A percentile compares a stretch with the other conserved stretches of the same genome.
phyloP scores from a whole-genome alignment of 805 yeast species.

The Brettanomyces custersianus region DNA sequence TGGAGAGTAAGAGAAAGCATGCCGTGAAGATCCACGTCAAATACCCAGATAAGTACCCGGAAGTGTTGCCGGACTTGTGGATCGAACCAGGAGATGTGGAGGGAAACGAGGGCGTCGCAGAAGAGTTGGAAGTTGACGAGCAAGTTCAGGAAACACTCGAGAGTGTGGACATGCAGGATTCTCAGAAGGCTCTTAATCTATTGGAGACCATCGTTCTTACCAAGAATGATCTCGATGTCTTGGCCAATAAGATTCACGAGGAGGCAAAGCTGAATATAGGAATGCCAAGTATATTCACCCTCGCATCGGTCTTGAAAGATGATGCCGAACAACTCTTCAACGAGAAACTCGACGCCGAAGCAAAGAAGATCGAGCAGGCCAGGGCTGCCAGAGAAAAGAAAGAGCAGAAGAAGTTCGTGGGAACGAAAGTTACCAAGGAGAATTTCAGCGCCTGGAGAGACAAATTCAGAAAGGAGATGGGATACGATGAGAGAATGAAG shows the following conservation, averaged over 20 bases:
- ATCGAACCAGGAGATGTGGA: conserved; percentile 20
- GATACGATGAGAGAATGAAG: conserved; percentile 50
- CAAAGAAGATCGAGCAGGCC: conserved; percentile 49
- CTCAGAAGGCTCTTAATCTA: conserved; percentile 37
- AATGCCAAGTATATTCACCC: conserved; percentile 82
- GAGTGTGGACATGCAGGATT: conserved; percentile 30
- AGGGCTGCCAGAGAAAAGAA: conserved; percentile 60
- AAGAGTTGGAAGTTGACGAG: conserved; percentile 27
- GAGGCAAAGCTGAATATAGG: conserved; percentile 79
- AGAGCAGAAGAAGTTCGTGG: conserved; percentile 84
- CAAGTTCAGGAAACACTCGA: conserved; percentile 39
- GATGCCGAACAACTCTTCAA: conserved; percentile 63
- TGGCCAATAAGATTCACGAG: conserved; percentile 33
- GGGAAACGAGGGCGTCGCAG: conserved; percentile 19
- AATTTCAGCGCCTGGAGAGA: conserved; percentile 67
- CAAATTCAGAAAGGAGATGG: conserved; percentile 62
- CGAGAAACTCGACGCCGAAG: conserved; percentile 43
- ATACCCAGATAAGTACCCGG: conserved; percentile 79
- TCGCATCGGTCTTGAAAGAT: conserved; percentile 72
- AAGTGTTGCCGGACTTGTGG: conserved; percentile 56
- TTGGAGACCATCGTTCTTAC: conserved; percentile 53
- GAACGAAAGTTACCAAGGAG: conserved; percentile 81
- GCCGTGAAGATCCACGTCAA: conserved; percentile 47
- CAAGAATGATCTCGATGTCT: conserved; percentile 33
- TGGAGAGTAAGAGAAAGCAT: conserved; percentile 53